Evolutionary conservation across 2,329 filamentous ascomycete species (phyloP).

Genomic region (Fusarium humuli): DNA sequence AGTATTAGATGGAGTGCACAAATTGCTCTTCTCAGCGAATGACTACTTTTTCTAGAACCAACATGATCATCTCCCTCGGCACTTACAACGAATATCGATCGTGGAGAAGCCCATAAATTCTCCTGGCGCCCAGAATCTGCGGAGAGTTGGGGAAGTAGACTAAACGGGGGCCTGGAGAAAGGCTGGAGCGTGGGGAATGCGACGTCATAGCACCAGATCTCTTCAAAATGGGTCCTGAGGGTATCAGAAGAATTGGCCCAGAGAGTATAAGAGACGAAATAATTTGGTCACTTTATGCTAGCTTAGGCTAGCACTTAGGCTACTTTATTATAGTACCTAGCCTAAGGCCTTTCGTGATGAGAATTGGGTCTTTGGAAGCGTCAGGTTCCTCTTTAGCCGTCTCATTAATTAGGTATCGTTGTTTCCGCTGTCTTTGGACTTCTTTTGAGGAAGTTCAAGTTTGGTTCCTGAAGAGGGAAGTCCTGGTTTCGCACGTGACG

Average conservation of each 20-base stretch:
- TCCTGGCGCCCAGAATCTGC: constrained; percentile 13
- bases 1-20: neutral
- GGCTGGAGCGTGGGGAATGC: constrained; percentile 39
- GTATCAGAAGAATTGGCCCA: too few species aligned
- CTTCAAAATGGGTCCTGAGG: neutral
- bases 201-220: constrained; percentile 39
- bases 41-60: neutral
- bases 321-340: too few species aligned
- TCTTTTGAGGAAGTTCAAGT: neutral
- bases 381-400: neutral
- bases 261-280: too few species aligned
- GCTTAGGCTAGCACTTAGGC: too few species aligned
- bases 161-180: constrained; percentile 8
- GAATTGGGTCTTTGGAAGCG: constrained; percentile 28
- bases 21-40: neutral
- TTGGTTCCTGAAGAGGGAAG: neutral
- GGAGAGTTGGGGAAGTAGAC: constrained; percentile 27
- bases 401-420: neutral
- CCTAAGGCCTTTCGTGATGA: constrained; percentile 11
- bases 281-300: too few species aligned
- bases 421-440: neutral
- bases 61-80: neutral
- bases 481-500: constrained; percentile 4
- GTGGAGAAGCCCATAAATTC: constrained; percentile 12
- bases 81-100: neutral